Evolutionary conservation across 2,329 filamentous ascomycete genomes (phyloP), one percentile per base, ranked within the genome.

Genomic region (Xylaria digitata): DNA sequence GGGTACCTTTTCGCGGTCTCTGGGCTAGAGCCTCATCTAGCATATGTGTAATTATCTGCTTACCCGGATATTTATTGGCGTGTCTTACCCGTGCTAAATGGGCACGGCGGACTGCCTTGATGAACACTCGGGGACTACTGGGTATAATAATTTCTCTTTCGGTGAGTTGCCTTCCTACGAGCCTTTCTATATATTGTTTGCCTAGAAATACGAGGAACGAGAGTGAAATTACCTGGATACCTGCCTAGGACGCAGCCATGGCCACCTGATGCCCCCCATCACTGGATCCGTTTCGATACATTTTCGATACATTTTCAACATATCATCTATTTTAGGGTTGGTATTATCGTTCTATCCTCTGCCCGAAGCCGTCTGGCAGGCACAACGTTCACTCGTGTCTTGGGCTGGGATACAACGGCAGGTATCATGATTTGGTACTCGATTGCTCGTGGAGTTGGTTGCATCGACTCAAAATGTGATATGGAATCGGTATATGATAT

Each of bases 231-330:
- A 34, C 6, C 54, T 45, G 17, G 40, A 45, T 45, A 32, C 40
- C 54, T 46, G 34, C 42, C 54, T 46, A 46, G 54, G 54, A 57
- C 40, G 30, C n/a, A 34, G 6, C 11, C 40, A 19, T 8, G 54
- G 26, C 26, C 11, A 57, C 42, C 26, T 45, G 54, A 57, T 46
- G 23, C 40, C 23, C 40, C 23, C 54, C 34, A 6, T 17, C 17
- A 45, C 15, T 30, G 23, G 40, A 13, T 40, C 11, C 37, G 5
- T 5, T 40, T 19, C 42, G 40, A 13, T 40, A 40, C 37, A 15
- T 2, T 40, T 19, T 54, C 32, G 11, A 13, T 40, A 40, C 37
- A 15, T 2, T 40, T 19, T 54, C 32, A 6, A 17, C 6, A 7
- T 54, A 17, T 34, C 32, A n/a, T 34, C 32, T 40, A 37, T 54